These are phyloP conservation scores for Termitomyces heimii DNA, from an alignment of 768 basidiomycete species.

Conservation along the genomic window DNA sequence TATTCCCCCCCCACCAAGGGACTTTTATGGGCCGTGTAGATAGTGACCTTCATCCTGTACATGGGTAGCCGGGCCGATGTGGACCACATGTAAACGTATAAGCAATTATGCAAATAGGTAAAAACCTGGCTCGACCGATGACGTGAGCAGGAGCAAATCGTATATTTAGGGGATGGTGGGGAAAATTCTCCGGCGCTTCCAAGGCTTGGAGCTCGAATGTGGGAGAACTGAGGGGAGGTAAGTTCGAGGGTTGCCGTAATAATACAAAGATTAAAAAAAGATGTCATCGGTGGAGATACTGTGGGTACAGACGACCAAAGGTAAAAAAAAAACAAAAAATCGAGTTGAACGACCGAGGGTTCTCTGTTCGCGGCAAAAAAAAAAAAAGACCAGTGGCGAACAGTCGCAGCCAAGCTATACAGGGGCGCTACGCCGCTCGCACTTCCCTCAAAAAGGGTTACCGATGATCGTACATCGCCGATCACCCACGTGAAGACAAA, in stretches of 20 bases:
- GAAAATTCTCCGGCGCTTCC: constrained; percentile 1
- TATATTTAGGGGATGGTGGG: neutral
- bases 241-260: neutral
- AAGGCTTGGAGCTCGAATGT: neutral
- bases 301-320: neutral
- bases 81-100: constrained; percentile 7
- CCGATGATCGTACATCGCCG: neutral
- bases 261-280: neutral
- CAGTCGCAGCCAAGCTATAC: neutral
- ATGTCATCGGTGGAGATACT: neutral
- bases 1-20: neutral
- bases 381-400: neutral
- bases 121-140: neutral
- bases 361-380: neutral
- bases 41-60: constrained; percentile 3
- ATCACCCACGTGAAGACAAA: neutral
- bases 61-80: constrained; percentile 6
- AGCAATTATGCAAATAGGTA: constrained; percentile 3
- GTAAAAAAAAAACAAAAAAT: neutral
- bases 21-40: constrained; percentile 2
- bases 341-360: too few species aligned
- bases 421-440: neutral
- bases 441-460: neutral
- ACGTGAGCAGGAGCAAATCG: constrained; percentile 4
- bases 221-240: neutral